Evolutionary conservation across 306 rosid species (phyloP).

Genomic region (Vigna reflexopilosa): DNA sequence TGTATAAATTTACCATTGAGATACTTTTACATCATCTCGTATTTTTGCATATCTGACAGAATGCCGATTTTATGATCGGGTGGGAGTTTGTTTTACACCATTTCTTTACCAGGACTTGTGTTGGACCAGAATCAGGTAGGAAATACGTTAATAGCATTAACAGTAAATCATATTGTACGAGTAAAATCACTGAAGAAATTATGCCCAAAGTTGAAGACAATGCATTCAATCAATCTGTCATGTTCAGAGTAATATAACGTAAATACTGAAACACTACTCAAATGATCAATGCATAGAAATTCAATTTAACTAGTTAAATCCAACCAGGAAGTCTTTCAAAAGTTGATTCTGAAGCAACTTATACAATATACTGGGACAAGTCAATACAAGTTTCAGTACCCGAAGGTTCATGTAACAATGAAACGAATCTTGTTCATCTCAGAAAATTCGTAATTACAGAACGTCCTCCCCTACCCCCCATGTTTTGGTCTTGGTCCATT

Average conservation of each 20-base stretch:
- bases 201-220: background rate
- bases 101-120: background rate
- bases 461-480: background rate
- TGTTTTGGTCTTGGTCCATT: background rate
- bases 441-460: constrained; percentile 29
- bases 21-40: too few relatives aligned
- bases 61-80: background rate
- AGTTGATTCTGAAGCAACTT: background rate
- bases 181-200: background rate
- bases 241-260: background rate
- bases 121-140: background rate
- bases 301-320: background rate
- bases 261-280: background rate
- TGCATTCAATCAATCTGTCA: background rate
- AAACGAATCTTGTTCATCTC: constrained; percentile 24
- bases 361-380: constrained; percentile 8
- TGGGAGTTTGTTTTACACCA: background rate
- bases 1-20: background rate
- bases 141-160: background rate
- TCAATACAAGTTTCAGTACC: constrained; percentile 36
- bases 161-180: too few relatives aligned
- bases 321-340: background rate
- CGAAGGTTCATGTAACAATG: constrained; percentile 10
- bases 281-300: background rate
- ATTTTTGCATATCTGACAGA: background rate